phyloP scores from a whole-genome alignment of 352 stramenopile genomes.

The Thalassiosira oceanica region DNA sequence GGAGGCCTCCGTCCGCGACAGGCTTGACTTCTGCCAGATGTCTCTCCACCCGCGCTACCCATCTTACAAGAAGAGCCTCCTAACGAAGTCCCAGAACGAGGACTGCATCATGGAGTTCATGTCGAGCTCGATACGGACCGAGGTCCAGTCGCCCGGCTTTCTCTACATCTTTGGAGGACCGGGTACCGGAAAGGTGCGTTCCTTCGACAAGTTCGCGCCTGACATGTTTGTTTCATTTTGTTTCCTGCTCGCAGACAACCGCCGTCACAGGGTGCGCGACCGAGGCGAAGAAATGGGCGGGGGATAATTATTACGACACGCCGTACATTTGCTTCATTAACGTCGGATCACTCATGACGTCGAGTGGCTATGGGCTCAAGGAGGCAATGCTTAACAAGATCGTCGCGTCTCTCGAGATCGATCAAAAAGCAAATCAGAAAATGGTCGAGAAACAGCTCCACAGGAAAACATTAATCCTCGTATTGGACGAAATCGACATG shows the following conservation, averaged over 20 bases:
- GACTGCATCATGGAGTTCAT: constrained; percentile 38
- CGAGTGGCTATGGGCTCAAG: constrained; percentile 16
- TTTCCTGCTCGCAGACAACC: constrained; percentile 44
- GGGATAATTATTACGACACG: constrained; percentile 22
- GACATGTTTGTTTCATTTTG: not conserved
- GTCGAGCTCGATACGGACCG: constrained; percentile 26
- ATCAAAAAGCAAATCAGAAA: constrained; percentile 9
- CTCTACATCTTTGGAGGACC: constrained; percentile 62
- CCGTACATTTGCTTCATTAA: constrained; percentile 35
- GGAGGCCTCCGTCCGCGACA: too few species aligned
- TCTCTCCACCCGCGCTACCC: constrained; percentile 33
- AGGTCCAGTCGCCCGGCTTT: constrained; percentile 21
- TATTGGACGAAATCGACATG: constrained; percentile 73
- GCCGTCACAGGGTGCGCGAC: constrained; percentile 24
- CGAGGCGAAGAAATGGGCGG: constrained; percentile 29
- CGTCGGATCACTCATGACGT: constrained; percentile 11
- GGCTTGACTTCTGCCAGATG: constrained; percentile 45
- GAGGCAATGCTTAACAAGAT: constrained; percentile 33
- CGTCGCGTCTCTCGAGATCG: constrained; percentile 13
- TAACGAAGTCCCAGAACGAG: constrained; percentile 15
- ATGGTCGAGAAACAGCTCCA: constrained; percentile 17
- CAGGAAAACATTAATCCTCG: constrained; percentile 49
- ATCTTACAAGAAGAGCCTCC: constrained; percentile 18
- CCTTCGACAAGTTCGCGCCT: constrained; percentile 2
- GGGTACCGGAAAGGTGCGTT: constrained; percentile 56